Evolutionary conservation across 148 eudicot species (phyloP), one percentile per base, ranked within the genome.

Genomic region (Heliamphora exappendiculata): DNA sequence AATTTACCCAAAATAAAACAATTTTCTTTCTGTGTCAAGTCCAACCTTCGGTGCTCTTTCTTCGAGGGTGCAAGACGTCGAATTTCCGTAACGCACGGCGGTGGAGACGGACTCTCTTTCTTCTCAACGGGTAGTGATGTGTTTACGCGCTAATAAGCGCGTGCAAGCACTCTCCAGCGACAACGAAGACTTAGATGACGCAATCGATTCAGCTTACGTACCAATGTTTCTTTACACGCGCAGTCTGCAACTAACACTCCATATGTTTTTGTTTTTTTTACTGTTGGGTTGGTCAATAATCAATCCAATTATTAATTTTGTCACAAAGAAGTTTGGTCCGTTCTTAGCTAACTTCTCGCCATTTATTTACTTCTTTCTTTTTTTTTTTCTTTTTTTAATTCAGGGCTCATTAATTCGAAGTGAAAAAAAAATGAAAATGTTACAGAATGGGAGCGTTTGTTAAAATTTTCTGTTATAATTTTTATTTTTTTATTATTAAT

Each of bases 141-240:
- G 72, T 6, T 68, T 42, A 45, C 54, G 72, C 28, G 72, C 34
- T 8, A 39, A 44, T 67, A 17, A 36, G 71, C 50, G 50, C 71
- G 31, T 42, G 71, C 14, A 5, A 4, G 3, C 13, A 13, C 36
- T 26, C 29, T 60, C 65, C 36, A 60, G 13, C 29, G 8, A 26
- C 9, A 53, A 54, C 1, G 26, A 54, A 26, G 24, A n/a, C n/a
- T 12, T 16, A 49, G 17, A 49, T 49, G 54, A 13, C 12, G 47
- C 5, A 42, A 6, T 6, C 5, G 5, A 53, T 7, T n/a, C n/a
- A 19, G 57, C 24, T 20, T 5, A 53, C 57, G 4, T 53, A 19
- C 24, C 7, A 19, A 19, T 53, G 57, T 53, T 5, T 53, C 22
- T n/a, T 9, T 28, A 24, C 62, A 13, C 62, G 62, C 31, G 54